Base-by-base conservation (phyloP, 441 rosid genomes). In the Flueggea neowawraea region DNA sequence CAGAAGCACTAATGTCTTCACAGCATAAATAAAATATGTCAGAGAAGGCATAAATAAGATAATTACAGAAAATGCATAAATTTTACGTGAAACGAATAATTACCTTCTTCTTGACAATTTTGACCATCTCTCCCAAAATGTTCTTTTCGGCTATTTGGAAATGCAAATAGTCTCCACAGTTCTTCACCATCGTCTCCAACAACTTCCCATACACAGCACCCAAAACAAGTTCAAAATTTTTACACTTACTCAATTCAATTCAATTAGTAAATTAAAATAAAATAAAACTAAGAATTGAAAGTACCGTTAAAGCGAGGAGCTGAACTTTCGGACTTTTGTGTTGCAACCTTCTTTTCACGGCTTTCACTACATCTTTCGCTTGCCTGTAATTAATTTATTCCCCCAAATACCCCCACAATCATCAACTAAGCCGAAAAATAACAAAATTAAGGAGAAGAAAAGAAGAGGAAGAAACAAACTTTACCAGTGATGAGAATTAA, bases 111-210 rank as follows among this genome's bases (percentile, higher is more conserved):
- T 75, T 92, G 36, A 87, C 96, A 75, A 87, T 86, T 76, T 84
- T 90, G 58, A 90, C 90, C 98, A 95, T 86, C 68, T 95, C 97
- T 12, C 92, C 95, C 55, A 90, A 68, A 44, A 92, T 69, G 69
- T 87, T 90, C 72, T 89, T 92, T 73, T 95, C 97, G 0, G 83
- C 91, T 77, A 90, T 89, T 78, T 90, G 96, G 73, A 80, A 85
- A 73, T 93, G 99, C 57, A 90, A 83, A 67, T 67, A 81, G 60
- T 93, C 99, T 67, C 98, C 96, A 57, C 99, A 96, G 72, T 96
- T 96, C 84, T 92, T 92, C 61, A 96, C 94, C 91, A 90, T 79
- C 0, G 98, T 86, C 76, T 95, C 98, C 83, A 95, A 77, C 69
- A 95, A 88, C 97, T 93, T 60, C 75, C 73, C 54, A 65, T 16